phyloP scores from a whole-genome alignment of 2,329 filamentous ascomycete species.

The Fusarium sp. region DNA sequence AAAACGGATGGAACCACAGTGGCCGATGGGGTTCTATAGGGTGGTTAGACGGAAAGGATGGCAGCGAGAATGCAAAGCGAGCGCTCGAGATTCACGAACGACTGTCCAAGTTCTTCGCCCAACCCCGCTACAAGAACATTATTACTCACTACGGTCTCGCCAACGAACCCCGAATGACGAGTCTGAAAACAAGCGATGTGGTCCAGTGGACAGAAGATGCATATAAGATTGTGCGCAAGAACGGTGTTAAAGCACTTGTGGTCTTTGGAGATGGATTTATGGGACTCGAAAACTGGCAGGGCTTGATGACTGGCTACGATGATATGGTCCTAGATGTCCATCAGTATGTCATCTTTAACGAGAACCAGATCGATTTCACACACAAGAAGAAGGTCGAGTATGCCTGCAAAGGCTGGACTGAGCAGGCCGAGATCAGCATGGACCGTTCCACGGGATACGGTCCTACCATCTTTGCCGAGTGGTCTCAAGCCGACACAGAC shows the following conservation, averaged over 20 bases:
- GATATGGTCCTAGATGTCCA: conserved; percentile 93
- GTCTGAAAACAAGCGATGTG: conserved; percentile 73
- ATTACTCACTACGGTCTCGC: conserved; percentile 92
- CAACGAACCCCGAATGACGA: conserved; percentile 93
- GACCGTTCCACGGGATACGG: conserved; percentile 84
- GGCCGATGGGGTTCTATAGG: conserved; percentile 82
- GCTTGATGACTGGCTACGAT: conserved; percentile 76
- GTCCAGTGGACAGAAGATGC: conserved; percentile 83
- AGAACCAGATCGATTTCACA: conserved; percentile 81
- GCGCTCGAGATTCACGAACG: conserved; percentile 89
- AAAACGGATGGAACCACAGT: conserved; percentile 98
- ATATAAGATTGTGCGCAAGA: conserved; percentile 76
- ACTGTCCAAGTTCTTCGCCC: conserved; percentile 91
- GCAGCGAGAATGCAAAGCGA: conserved; percentile 79
- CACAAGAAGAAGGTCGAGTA: conserved; percentile 88
- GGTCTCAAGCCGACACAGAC: conserved; percentile 97
- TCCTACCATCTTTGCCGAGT: conserved; percentile 94
- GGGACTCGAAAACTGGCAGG: conserved; percentile 91
- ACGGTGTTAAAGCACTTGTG: conserved; percentile 77
- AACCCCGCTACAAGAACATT: conserved; percentile 91
- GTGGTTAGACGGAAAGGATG: conserved; percentile 93
- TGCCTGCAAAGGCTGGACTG: conserved; percentile 87
- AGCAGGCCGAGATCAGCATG: conserved; percentile 79
- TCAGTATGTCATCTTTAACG: conserved; percentile 98
- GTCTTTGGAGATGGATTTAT: conserved; percentile 97